A percentile compares a stretch with the other conserved stretches of the same genome.
phyloP scores from a whole-genome alignment of 2,329 filamentous ascomycete species.

The Cadophora sp. region DNA sequence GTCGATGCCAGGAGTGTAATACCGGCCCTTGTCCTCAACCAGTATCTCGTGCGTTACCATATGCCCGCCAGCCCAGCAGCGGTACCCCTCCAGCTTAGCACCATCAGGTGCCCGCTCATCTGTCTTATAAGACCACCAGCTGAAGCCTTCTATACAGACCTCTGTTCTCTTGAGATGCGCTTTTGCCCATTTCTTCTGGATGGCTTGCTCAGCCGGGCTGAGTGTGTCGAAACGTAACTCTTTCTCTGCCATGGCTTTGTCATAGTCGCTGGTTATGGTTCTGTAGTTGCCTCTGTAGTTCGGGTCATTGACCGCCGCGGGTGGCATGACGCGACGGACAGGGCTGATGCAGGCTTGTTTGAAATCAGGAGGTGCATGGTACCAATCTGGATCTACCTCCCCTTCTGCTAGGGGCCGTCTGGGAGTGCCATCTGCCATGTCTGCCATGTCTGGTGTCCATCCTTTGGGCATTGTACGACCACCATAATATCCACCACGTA shows the following conservation, averaged over 20 bases:
- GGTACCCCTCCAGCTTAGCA: background rate
- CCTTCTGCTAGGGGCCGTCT: too few species aligned
- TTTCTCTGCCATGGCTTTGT: slow-evolving; percentile 1
- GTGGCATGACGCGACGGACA: background rate
- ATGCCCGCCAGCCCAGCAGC: slow-evolving; percentile 6
- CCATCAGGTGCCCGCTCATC: background rate
- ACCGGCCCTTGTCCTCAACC: background rate
- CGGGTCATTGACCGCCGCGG: background rate
- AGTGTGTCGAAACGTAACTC: background rate
- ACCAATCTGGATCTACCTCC: background rate
- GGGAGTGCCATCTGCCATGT: too few species aligned
- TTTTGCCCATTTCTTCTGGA: slow-evolving; percentile 5
- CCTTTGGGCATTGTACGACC: background rate
- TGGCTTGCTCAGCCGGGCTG: background rate
- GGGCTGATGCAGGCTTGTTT: background rate
- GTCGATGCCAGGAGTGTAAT: background rate
- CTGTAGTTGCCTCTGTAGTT: background rate
- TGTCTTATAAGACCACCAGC: background rate
- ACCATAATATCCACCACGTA: background rate
- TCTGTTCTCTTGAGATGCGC: background rate
- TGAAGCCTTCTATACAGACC: background rate
- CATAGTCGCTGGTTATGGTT: background rate
- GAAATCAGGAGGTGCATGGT: background rate
- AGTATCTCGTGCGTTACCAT: slow-evolving; percentile 4
- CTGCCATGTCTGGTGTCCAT: background rate